Conservation (phyloP, 192 early-diverging fungal species). For the Mortierella antarctica region DNA sequence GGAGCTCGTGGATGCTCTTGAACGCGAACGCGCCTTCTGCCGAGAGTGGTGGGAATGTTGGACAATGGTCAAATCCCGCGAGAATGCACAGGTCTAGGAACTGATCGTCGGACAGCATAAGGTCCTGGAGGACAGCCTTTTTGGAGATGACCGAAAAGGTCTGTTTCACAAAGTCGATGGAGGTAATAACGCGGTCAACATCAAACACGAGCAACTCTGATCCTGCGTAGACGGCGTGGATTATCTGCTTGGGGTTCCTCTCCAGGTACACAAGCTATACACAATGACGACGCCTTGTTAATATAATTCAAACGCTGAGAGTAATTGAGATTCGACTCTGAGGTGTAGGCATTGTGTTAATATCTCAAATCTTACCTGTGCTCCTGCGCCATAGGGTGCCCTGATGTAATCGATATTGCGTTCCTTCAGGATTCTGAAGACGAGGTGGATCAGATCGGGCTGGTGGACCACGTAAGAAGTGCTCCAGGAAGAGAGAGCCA, state of each 20-base stretch:
- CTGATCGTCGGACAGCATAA: constrained; percentile 73
- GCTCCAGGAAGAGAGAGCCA: constrained; percentile 69
- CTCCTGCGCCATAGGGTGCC: constrained; percentile 84
- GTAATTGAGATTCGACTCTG: background rate
- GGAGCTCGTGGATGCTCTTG: constrained; percentile 73
- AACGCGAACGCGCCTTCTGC: constrained; percentile 69
- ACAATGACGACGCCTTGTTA: background rate
- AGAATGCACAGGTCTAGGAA: constrained; percentile 84
- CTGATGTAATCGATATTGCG: constrained; percentile 78
- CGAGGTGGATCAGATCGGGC: constrained; percentile 71
- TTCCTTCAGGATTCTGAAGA: constrained; percentile 75
- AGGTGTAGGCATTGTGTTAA: background rate
- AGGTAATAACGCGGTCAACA: constrained; percentile 76
- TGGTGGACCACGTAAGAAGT: constrained; percentile 63
- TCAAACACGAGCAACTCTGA: constrained; percentile 82
- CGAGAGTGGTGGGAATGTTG: constrained; percentile 76
- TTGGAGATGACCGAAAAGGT: constrained; percentile 74
- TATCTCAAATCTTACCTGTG: constrained; percentile 59
- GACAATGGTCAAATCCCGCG: constrained; percentile 81
- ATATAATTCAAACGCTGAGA: background rate
- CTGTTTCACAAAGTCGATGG: constrained; percentile 72
- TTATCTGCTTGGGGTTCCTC: constrained; percentile 71
- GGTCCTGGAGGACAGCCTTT: constrained; percentile 66
- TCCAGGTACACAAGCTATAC: constrained; percentile 76
- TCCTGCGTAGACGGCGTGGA: constrained; percentile 78